Evolutionary conservation across 345 rosid genomes (phyloP).

Genomic region (Eucalyptus albens): DNA sequence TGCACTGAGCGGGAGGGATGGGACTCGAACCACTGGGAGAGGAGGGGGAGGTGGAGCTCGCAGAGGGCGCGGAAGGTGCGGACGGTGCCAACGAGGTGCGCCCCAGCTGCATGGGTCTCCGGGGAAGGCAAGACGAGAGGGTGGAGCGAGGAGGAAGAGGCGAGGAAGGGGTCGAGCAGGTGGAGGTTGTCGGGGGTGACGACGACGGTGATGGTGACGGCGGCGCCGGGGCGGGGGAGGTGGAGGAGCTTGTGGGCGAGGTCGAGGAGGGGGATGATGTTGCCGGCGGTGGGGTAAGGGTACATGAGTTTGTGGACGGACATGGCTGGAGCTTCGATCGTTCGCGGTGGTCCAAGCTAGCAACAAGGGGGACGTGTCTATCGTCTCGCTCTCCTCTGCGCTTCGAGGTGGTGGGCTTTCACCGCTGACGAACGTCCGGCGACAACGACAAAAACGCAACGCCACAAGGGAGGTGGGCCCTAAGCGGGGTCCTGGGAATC

Average conservation of each 20-base stretch:
- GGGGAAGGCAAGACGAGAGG: too few species aligned
- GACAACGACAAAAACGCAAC: background rate
- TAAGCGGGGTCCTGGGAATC: background rate
- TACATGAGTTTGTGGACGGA: conserved; percentile 34
- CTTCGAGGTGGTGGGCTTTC: too few species aligned
- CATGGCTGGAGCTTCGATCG: background rate
- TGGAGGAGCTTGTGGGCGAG: conserved; percentile 2
- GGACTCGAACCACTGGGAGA: too few species aligned
- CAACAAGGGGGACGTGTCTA: too few species aligned
- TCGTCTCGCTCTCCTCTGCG: too few species aligned
- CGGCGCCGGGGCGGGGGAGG: background rate
- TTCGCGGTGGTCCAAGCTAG: too few species aligned
- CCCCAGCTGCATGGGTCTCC: too few species aligned
- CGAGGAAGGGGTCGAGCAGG: conserved; percentile 22
- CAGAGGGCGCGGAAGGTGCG: too few species aligned
- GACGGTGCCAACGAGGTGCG: too few species aligned
- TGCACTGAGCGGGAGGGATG: too few species aligned
- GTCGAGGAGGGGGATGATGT: conserved; percentile 40
- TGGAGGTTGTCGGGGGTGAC: conserved; percentile 3
- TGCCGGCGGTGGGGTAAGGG: conserved; percentile 71
- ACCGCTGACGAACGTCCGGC: too few species aligned
- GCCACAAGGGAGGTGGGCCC: background rate
- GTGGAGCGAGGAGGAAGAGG: background rate
- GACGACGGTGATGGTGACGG: background rate
- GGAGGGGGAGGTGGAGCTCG: too few species aligned